Evolutionary conservation across 2,329 filamentous ascomycete species (phyloP), one percentile per base, ranked within the genome.

Genomic region (Trichoderma sp.): DNA sequence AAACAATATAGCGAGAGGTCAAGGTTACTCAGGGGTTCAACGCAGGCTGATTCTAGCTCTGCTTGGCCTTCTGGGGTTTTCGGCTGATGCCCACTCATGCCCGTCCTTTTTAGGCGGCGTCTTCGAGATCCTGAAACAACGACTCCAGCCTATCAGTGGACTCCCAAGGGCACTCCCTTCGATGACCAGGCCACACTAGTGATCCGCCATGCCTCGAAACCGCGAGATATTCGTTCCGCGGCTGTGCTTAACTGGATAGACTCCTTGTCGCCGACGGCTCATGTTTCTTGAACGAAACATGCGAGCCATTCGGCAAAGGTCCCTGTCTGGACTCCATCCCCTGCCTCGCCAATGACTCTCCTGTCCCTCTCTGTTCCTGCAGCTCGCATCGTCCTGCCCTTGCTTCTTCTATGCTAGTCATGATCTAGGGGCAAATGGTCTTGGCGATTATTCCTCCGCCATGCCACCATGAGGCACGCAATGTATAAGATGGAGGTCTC

Each of bases 61-160:
- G 16, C 67, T 69, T 53, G 53, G 50, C 60, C 33, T 38, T 71
- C 66, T 75, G 74, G 74, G 66, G 59, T 60, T 71, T 65, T 75
- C 33, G 24, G 67, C 45, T 66, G 60, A 68, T 66, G 50, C 35
- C 74, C 74, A 71, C 67, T 75, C 21, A 65, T 59, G 35, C 38
- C 50, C 68, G 29, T 71, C 50, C 35, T 35, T 14, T 73, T 59
- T 71, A 60, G 45, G 74, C 31, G 41, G n/a, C 60, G 50, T 53
- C 56, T 63, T 69, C 35, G 69, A 64, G 72, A 75, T 74, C 60
- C 66, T 78, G 77, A 78, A 78, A 78, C 77, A 12, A 35, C 29
- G 60, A 59, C 24, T 35, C 65, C 24, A 59, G 72, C 76, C 76
- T 76, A 78, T 78, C 76, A 77, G 31, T 29, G 53, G 69, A 9